Evolutionary conservation across 2,329 filamentous ascomycete genomes (phyloP).

Genomic region (Rasamsonia emersonii): DNA sequence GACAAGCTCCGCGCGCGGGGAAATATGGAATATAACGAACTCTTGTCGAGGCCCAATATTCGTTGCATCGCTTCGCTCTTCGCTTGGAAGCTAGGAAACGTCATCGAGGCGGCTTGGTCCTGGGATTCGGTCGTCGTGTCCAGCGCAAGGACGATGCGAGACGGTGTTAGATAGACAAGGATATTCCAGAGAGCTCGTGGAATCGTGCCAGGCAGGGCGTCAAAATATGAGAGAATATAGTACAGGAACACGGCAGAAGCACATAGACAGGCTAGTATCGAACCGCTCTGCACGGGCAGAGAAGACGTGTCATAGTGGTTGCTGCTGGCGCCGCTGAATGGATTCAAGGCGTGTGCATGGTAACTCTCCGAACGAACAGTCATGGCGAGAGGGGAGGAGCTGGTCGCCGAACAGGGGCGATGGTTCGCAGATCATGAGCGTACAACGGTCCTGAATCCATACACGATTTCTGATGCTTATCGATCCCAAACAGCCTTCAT

Average conservation of each 20-base stretch:
- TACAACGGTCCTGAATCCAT: constrained; percentile 1
- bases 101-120: constrained; percentile 28
- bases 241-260: constrained; percentile 21
- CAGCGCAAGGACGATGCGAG: constrained; percentile 35
- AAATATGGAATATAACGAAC: constrained; percentile 51
- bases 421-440: constrained; percentile 12
- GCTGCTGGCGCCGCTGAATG: constrained; percentile 17
- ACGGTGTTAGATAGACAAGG: constrained; percentile 31
- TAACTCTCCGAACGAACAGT: constrained; percentile 24
- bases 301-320: constrained; percentile 25
- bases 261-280: constrained; percentile 21
- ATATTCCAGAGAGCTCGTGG: constrained; percentile 29
- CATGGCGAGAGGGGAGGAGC: constrained; percentile 22
- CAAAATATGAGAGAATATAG: constrained; percentile 21
- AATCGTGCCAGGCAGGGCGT: constrained; percentile 20
- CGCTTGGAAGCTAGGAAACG: constrained; percentile 34
- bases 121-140: constrained; percentile 41
- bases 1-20: constrained; percentile 49
- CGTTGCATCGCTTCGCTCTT: constrained; percentile 60
- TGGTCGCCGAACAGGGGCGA: constrained; percentile 14
- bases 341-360: constrained; percentile 20
- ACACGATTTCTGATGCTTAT: background rate
- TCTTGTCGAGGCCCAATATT: constrained; percentile 53
- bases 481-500: no score
- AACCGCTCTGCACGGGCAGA: constrained; percentile 19